These are phyloP conservation scores for Proliferodiscus dingleyae DNA, from an alignment of 2,329 filamentous ascomycete species.

Conservation along the genomic window DNA sequence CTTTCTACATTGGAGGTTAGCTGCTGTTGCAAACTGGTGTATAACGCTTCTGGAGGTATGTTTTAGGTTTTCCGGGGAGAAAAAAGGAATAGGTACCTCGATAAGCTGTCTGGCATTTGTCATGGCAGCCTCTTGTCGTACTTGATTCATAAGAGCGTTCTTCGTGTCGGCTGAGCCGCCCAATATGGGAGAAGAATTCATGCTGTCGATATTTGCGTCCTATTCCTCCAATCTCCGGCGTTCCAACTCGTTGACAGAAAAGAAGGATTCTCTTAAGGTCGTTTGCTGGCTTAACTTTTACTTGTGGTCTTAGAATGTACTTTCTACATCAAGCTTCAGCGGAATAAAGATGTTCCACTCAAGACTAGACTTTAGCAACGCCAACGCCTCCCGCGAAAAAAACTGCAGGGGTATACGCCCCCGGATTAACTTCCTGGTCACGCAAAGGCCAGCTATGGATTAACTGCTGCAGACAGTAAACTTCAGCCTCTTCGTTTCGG, in stretches of 20 bases:
- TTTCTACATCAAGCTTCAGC: too few relatives aligned
- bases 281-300: too few relatives aligned
- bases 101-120: constrained; percentile 67
- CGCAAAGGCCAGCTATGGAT: constrained; percentile 13
- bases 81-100: constrained; percentile 45
- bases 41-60: too few relatives aligned
- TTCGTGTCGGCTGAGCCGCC: constrained; percentile 26
- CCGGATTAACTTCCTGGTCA: neutral
- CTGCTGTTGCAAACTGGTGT: too few relatives aligned
- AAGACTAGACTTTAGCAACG: neutral
- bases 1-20: constrained; percentile 58
- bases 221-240: too few relatives aligned
- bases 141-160: constrained; percentile 46
- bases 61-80: neutral
- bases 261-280: too few relatives aligned
- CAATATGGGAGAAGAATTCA: constrained; percentile 9
- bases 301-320: too few relatives aligned
- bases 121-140: constrained; percentile 54
- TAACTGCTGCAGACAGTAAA: neutral
- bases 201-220: too few relatives aligned
- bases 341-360: neutral
- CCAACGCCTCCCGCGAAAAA: neutral
- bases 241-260: too few relatives aligned
- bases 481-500: neutral
- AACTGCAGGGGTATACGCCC: neutral